phyloP scores from a whole-genome alignment of 192 early-diverging fungal genomes.

The Backusella tarrabulga region DNA sequence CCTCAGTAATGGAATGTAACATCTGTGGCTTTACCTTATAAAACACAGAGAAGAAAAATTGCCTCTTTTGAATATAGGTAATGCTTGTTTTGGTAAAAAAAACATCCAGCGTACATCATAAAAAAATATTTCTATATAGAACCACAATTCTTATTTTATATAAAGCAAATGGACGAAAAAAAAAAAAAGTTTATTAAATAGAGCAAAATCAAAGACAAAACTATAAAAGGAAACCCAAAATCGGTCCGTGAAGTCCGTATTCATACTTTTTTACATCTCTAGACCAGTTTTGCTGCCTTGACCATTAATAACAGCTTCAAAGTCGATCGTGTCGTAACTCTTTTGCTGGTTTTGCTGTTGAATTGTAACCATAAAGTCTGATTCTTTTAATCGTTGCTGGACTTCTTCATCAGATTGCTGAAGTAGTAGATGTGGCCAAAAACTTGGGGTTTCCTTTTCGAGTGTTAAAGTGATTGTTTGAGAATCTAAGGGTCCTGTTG shows the following conservation, averaged over 20 bases:
- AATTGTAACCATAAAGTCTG: background rate
- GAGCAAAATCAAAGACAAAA: background rate
- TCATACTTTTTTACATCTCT: background rate
- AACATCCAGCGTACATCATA: background rate
- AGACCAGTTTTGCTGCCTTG: constrained; percentile 3
- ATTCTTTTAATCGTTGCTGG: background rate
- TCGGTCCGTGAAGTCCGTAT: constrained; percentile 11
- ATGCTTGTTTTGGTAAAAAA: background rate
- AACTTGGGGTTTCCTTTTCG: background rate
- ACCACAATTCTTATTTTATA: background rate
- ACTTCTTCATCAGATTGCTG: background rate
- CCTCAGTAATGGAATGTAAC: background rate
- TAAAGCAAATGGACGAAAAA: background rate
- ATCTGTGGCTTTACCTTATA: background rate
- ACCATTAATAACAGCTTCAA: constrained; percentile 8
- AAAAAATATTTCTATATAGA: background rate
- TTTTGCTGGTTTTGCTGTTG: background rate
- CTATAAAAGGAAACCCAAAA: constrained; percentile 4
- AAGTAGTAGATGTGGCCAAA: constrained; percentile 5
- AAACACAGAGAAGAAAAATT: background rate
- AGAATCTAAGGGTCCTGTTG: background rate
- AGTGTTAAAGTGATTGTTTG: constrained; percentile 8
- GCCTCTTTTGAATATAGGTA: background rate
- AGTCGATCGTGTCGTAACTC: constrained; percentile 4
- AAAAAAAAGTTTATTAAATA: background rate